phyloP scores from a whole-genome alignment of 164 flowering plant species.

The Vitis labrusca region DNA sequence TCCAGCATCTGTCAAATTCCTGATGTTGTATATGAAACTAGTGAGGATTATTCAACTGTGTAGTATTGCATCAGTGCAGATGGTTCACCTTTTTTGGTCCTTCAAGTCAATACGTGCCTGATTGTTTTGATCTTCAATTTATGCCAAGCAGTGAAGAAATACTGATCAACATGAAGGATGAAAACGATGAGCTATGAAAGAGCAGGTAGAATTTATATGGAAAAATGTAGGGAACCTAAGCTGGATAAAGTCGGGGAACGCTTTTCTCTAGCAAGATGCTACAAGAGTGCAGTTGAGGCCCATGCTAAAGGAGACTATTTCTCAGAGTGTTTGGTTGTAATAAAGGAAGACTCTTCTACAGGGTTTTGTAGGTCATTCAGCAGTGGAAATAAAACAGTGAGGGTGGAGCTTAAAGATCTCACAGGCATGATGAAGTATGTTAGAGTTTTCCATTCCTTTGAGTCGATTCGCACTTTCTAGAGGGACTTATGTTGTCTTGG shows the following conservation, averaged over 20 bases:
- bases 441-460: conserved; percentile 26
- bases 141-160: conserved; percentile 12
- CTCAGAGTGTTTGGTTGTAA: conserved; percentile 32
- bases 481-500: conserved; percentile 32
- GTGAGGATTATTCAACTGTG: conserved; percentile 16
- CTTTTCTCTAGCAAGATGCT: conserved; percentile 33
- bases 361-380: conserved; percentile 32
- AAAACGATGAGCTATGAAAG: conserved; percentile 13
- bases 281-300: conserved; percentile 37
- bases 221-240: conserved; percentile 33
- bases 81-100: conserved; percentile 9
- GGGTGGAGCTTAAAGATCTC: conserved; percentile 17
- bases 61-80: conserved; percentile 7
- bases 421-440: conserved; percentile 38
- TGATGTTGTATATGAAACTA: conserved; percentile 17
- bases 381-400: conserved; percentile 28
- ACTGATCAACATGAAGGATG: conserved; percentile 15
- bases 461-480: conserved; percentile 25
- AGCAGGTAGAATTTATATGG: conserved; percentile 32
- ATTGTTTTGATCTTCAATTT: conserved; percentile 12
- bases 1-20: conserved; percentile 21
- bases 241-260: conserved; percentile 51
- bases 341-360: conserved; percentile 32
- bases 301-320: conserved; percentile 33
- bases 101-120: conserved; percentile 4